A percentile compares a stretch with the other conserved stretches of the same genome.
Evolutionary conservation across 441 rosid species (phyloP).

Genomic region (Hura crepitans): DNA sequence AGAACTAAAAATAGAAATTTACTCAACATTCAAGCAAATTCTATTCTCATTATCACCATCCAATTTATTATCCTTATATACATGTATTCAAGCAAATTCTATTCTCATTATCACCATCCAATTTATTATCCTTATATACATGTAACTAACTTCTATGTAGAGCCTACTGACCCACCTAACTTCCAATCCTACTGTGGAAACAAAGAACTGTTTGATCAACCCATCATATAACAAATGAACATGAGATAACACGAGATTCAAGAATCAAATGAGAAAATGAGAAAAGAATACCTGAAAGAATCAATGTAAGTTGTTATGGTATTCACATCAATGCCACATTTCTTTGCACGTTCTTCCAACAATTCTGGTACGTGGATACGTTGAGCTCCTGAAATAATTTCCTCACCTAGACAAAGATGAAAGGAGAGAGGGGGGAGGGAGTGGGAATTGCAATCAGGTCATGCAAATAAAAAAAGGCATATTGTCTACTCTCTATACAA

Average conservation of each 20-base stretch:
- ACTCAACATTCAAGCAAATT: neutral
- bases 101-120: neutral
- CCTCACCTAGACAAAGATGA: slow-evolving; percentile 58
- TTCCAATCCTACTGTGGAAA: neutral
- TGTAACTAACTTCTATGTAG: neutral
- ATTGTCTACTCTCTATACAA: neutral
- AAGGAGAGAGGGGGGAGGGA: too few relatives aligned
- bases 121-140: neutral
- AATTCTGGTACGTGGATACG: slow-evolving; percentile 77
- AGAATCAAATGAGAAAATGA: neutral
- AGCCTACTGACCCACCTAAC: neutral
- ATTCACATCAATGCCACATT: slow-evolving; percentile 67
- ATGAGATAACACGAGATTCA: neutral
- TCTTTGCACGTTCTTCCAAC: slow-evolving; percentile 66
- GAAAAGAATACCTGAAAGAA: slow-evolving; percentile 61
- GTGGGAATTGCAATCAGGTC: too few relatives aligned
- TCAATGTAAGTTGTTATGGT: slow-evolving; percentile 70
- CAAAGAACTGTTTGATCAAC: neutral
- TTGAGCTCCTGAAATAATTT: slow-evolving; percentile 93
- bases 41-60: neutral
- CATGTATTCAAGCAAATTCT: neutral
- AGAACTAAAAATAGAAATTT: neutral
- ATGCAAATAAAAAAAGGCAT: neutral
- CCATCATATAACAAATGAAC: too few relatives aligned
- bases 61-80: neutral